These are phyloP conservation scores for Didymellaceae sp. DNA, from an alignment of 2,329 filamentous ascomycete genomes.

Conservation along the genomic window DNA sequence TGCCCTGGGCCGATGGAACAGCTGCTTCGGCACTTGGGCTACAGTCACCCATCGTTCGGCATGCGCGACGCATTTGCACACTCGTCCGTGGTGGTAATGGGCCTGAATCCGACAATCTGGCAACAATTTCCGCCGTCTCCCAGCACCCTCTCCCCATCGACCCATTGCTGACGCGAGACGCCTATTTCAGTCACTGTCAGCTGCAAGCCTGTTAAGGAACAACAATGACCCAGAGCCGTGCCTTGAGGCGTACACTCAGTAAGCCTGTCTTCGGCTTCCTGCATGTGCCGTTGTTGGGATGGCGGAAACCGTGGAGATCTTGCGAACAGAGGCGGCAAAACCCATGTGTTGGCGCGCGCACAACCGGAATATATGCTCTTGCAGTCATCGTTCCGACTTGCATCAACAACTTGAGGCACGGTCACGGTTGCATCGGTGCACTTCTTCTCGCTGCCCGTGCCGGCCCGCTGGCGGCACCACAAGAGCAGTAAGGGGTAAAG, in stretches of 20 bases:
- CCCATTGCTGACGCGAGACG: conserved; percentile 31
- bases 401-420: conserved; percentile 20
- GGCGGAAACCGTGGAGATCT: conserved; percentile 11
- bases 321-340: not conserved
- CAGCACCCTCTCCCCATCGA: conserved; percentile 17
- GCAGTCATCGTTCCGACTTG: conserved; percentile 9
- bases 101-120: conserved; percentile 12
- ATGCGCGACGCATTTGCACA: conserved; percentile 23
- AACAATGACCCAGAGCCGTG: conserved; percentile 16
- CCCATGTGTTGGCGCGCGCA: not conserved
- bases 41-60: conserved; percentile 16
- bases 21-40: conserved; percentile 9
- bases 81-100: conserved; percentile 19
- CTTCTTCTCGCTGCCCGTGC: conserved; percentile 12
- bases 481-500: conserved; percentile 13
- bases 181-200: conserved; percentile 18
- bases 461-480: conserved; percentile 17
- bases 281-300: conserved; percentile 22
- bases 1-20: conserved; percentile 1
- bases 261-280: conserved; percentile 19
- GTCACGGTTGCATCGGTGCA: conserved; percentile 25
- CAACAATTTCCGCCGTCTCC: conserved; percentile 27
- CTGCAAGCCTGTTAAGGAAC: conserved; percentile 18
- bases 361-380: not conserved
- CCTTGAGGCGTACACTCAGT: conserved; percentile 16